Evolutionary conservation across 2,329 filamentous ascomycete genomes (phyloP).

Genomic region (Cordyceps tenuipes): DNA sequence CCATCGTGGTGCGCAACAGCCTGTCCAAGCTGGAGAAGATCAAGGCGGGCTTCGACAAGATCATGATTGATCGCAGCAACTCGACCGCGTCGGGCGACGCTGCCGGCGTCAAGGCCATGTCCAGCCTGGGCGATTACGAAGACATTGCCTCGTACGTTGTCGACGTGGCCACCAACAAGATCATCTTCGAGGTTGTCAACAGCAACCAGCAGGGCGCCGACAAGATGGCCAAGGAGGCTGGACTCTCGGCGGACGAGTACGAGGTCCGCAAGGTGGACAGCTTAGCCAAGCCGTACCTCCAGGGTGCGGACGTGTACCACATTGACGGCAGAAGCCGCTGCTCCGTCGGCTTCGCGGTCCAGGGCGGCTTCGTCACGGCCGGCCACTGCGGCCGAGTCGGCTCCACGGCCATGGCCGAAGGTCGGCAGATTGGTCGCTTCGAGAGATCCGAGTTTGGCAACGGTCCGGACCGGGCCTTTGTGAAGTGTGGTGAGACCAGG

Average conservation of each 20-base stretch:
- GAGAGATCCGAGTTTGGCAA: neutral
- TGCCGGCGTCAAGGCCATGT: slow-evolving; percentile 17
- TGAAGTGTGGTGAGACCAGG: neutral
- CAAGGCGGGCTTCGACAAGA: slow-evolving; percentile 32
- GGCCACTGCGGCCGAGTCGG: slow-evolving; percentile 30
- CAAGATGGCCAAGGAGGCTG: slow-evolving; percentile 24
- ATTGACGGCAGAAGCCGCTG: slow-evolving; percentile 25
- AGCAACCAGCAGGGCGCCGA: slow-evolving; percentile 17
- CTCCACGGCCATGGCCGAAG: slow-evolving; percentile 15
- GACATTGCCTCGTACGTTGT: slow-evolving; percentile 30
- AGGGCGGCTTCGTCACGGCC: slow-evolving; percentile 30
- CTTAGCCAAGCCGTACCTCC: slow-evolving; percentile 21
- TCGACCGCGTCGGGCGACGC: slow-evolving; percentile 11
- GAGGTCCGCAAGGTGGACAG: slow-evolving; percentile 16
- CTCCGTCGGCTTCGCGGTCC: slow-evolving; percentile 33
- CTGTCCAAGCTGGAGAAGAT: slow-evolving; percentile 31
- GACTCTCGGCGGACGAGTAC: slow-evolving; percentile 16
- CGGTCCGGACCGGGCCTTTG: neutral
- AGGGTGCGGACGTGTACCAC: slow-evolving; percentile 29
- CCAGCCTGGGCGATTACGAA: neutral
- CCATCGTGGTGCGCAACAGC: slow-evolving; percentile 24
- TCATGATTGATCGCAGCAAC: slow-evolving; percentile 25
- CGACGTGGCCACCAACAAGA: slow-evolving; percentile 31
- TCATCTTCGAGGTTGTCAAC: slow-evolving; percentile 28
- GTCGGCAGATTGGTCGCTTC: neutral